phyloP scores from a whole-genome alignment of 306 rosid species.

The Quillaja saponaria region DNA sequence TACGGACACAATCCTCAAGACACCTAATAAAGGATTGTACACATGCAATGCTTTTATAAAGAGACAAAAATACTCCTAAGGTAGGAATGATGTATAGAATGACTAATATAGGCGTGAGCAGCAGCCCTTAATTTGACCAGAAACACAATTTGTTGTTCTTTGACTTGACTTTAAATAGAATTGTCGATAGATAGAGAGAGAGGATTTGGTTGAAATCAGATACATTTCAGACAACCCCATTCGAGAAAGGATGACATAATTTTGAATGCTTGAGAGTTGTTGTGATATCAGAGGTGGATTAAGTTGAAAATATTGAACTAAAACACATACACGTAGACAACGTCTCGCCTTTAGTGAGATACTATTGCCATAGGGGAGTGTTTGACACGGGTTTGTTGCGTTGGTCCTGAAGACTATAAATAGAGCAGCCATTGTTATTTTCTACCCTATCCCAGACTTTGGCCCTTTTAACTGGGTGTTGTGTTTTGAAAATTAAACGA shows the following conservation, averaged over 20 bases:
- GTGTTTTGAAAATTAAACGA: too few species aligned
- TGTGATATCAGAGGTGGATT: conserved; percentile 29
- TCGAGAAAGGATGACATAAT: too few species aligned
- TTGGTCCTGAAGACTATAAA: too few species aligned
- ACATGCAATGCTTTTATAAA: not conserved
- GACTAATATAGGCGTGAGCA: too few species aligned
- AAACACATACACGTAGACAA: too few species aligned
- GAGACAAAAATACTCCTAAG: not conserved
- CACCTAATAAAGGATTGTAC: not conserved
- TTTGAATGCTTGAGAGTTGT: conserved; percentile 27
- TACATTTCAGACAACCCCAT: not conserved
- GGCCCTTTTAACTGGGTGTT: too few species aligned
- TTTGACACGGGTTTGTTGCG: conserved; percentile 43
- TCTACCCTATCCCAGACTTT: too few species aligned
- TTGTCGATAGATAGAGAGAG: not conserved
- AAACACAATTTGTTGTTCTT: conserved; percentile 27
- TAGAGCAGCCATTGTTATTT: too few species aligned
- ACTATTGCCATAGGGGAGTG: conserved; percentile 14
- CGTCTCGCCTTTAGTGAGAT: too few species aligned
- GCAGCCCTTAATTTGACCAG: conserved; percentile 31
- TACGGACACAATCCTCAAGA: not conserved
- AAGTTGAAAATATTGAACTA: conserved; percentile 21
- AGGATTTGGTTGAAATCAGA: conserved; percentile 29
- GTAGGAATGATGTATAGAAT: too few species aligned
- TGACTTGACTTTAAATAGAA: conserved; percentile 29